Base-by-base conservation (phyloP, 202 grass and related monocot genomes). In the Hordeum pubiflorum region DNA sequence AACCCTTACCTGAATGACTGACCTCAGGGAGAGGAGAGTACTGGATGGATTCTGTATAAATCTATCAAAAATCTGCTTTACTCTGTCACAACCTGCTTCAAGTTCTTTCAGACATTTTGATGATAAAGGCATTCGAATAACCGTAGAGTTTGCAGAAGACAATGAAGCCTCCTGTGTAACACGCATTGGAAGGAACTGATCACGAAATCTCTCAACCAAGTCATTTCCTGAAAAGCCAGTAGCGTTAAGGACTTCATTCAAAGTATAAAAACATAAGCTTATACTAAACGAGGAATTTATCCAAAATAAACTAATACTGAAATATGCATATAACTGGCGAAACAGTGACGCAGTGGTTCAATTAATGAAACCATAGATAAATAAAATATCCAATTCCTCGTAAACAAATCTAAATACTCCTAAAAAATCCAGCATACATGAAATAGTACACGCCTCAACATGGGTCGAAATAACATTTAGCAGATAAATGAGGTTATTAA, bases 81-180 rank as follows among this genome's bases (percentile, higher is more conserved):
- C 90, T 87, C 84, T 94, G 71, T 92, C 84, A 52, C 88, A 94
- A 81, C 86, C 86, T 69, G 86, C 76, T 89, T 97, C 90, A 43
- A 90, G 80, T 84, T 91, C 90, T 86, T 92, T 89, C 68, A 89
- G 69, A 56, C 92, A 94, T 86, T 97, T 97, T 75, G 92, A 90
- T 82, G 94, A 97, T 48, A 97, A 82, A 62, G 94, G 92, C 88
- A 97, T 97, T 26, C 94, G 92, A 85, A 97, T 93, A 79, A 97
- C 70, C 13, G 79, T 90, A 29, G 94, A 97, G 85, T 91, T 93
- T 76, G 92, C 89, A 77, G 88, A 87, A 85, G 85, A 83, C 32
- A 92, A 52, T 80, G 92, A 97, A 80, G 76, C 82, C 59, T 94
- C 92, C 89, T 92, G 79, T 63, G 78, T 87, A 78, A 94, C 88